Evolutionary conservation across 78 protist genomes (phyloP), one percentile per base, ranked within the genome.

Genomic region (Chrysochromulina tobinii): DNA sequence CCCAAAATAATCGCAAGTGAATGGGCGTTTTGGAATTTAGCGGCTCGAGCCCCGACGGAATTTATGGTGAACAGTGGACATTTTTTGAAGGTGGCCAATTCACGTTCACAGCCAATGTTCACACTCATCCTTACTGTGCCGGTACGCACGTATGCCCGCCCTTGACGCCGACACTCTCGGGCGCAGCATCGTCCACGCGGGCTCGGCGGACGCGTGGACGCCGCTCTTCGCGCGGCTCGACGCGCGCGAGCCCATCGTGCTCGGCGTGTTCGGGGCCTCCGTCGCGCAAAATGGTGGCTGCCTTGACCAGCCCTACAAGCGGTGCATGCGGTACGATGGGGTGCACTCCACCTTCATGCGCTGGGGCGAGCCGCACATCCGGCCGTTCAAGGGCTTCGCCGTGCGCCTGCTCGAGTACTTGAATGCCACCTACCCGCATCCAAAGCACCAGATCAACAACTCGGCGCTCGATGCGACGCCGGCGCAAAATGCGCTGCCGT

Each of bases 271-370:
- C 23, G 72, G 72, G n/a, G 72, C 72, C n/a, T 66, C 72, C 27
- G 72, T 66, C 14, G 72, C 72, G 23, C 72, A 66, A 20, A 66
- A 66, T 20, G 72, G 72, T 20, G 72, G 72, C 14, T 66, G 72
- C 72, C 72, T 66, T 20, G 72, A 66, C 72, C 72, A 66, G 72
- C 72, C 72, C n/a, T 66, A 66, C 23, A 66, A 66, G 72, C 72
- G 72, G 14, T 66, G 72, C 72, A 66, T 66, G 27, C 14, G 72
- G 72, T 66, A 66, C 23, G 72, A 66, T 20, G 72, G 72, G n/a
- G 72, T 66, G 72, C 72, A 66, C 72, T 20, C 27, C 27, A 66
- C 72, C 72, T 66, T 66, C 72, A 18, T 66, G 72, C 27, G 72
- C 72, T 66, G 72, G 72, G 72, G 72, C 72, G 25, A 12, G 72